These are phyloP conservation scores for Bocquillonia castaneifolia DNA, from an alignment of 441 rosid species.

Conservation along the genomic window DNA sequence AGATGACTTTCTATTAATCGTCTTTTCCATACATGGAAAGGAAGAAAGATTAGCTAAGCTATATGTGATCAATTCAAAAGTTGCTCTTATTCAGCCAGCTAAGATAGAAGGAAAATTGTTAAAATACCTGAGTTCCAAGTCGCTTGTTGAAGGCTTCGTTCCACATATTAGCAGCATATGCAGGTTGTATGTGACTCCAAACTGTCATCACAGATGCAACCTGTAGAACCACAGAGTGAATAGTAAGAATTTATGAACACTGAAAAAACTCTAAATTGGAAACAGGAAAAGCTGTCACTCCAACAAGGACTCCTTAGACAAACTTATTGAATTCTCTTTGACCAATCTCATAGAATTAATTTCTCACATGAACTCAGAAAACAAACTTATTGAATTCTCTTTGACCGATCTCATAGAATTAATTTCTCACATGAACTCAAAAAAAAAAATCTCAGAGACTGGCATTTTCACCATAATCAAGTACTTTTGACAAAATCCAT, in stretches of 20 bases:
- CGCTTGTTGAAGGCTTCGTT: conserved; percentile 91
- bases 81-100: not conserved
- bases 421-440: not conserved
- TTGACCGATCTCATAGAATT: not conserved
- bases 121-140: conserved; percentile 76
- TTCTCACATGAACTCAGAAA: not conserved
- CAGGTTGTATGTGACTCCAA: conserved; percentile 84
- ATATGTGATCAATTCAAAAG: not conserved
- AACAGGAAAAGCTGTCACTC: not conserved
- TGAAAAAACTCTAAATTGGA: conserved; percentile 11
- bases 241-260: conserved; percentile 13
- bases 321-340: conserved; percentile 2
- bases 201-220: conserved; percentile 96
- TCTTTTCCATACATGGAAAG: not conserved
- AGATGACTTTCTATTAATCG: not conserved
- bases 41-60: not conserved
- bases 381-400: conserved; percentile 2
- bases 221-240: conserved; percentile 35
- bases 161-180: conserved; percentile 94
- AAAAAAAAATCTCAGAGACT: not conserved
- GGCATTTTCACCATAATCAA: not conserved
- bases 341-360: not conserved
- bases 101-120: not conserved
- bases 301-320: not conserved
- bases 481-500: not conserved